Evolutionary conservation across 2,329 filamentous ascomycete species (phyloP), one percentile per base, ranked within the genome.

Genomic region (Paramyrothecium roridum): DNA sequence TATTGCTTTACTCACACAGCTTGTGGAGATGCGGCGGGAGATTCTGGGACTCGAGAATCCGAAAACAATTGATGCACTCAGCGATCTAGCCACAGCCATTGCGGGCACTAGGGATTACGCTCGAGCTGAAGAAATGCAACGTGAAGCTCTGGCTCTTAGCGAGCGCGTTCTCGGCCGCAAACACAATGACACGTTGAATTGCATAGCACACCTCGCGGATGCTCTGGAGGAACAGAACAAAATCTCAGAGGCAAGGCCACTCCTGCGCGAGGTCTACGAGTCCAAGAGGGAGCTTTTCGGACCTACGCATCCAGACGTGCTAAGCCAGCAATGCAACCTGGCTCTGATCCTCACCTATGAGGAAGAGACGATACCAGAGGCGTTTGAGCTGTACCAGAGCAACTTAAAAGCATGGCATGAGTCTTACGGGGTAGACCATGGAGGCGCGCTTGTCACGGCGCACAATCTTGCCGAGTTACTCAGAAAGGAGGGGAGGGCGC

Each of bases 91-190:
- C 1, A 49, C 43, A 8, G 54, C 47, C 3, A 30, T 50, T 40
- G 33, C n/a, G 20, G 30, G 49, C 6, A 56, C 50, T 2, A 45
- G 33, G 1, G 45, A 56, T 46, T 43, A 48, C 8, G 10, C 21
- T 22, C 20, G 34, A 34, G 47, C 54, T 11, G 54, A 56, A 47
- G 45, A 8, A 3, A 56, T 56, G 51, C 54, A 56, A 17, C 54
- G 54, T 13, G 54, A 53, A 19, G 54, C 54, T 26, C 20, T 56
- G 16, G 51, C 51, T 16, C 46, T 30, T 22, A 50, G 51, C 23
- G 54, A 56, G 37, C 45, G 48, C 2, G 21, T 56, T 8, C 34
- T 56, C 19, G 51, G 51, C 3, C 33, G 17, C 1, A 34, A 30
- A 13, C 16, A 56, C 20, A 22, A 47, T 19, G 54, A 47, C 13